A percentile compares a stretch with the other conserved stretches of the same genome.
Conservation (phyloP, 2,329 filamentous ascomycete genomes). For the Aureobasidium lini region DNA sequence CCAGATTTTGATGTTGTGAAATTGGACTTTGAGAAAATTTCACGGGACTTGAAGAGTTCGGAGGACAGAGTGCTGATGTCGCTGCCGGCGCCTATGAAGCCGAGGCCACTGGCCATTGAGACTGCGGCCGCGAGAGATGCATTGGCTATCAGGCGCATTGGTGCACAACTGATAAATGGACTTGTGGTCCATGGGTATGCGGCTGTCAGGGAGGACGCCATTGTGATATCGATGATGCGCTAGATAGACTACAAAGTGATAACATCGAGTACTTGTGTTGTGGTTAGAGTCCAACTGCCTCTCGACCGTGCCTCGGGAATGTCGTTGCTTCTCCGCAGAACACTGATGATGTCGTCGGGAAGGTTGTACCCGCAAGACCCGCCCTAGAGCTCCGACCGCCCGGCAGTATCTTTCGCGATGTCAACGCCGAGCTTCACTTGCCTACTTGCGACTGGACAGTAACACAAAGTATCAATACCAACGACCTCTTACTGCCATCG, state of each 20-base stretch:
- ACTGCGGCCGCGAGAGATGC: conserved; percentile 53
- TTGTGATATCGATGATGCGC: not conserved
- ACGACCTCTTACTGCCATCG: not conserved
- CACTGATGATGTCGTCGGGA: not conserved
- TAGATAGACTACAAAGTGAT: not conserved
- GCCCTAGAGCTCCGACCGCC: not conserved
- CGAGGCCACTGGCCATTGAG: conserved; percentile 43
- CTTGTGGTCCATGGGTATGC: conserved; percentile 52
- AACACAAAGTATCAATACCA: conserved; percentile 4
- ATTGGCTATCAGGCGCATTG: conserved; percentile 59
- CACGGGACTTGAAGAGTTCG: conserved; percentile 22
- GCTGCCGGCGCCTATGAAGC: conserved; percentile 35
- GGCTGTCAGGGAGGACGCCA: conserved; percentile 6
- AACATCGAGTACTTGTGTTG: not conserved
- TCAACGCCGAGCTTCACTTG: not conserved
- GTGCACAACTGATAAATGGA: conserved; percentile 56
- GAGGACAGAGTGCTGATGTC: conserved; percentile 25
- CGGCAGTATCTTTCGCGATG: conserved; percentile 5
- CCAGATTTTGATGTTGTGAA: not conserved
- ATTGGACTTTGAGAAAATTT: conserved; percentile 17
- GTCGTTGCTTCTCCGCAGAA: conserved; percentile 11
- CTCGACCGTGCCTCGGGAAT: conserved; percentile 11
- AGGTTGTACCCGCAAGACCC: not conserved
- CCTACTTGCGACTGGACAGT: not conserved
- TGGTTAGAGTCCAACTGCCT: not conserved